Percentiles rank a stretch among this genome's conserved stretches.
Evolutionary conservation across 352 stramenopile genomes (phyloP).

Genomic region (Elongisporangium prolatum): DNA sequence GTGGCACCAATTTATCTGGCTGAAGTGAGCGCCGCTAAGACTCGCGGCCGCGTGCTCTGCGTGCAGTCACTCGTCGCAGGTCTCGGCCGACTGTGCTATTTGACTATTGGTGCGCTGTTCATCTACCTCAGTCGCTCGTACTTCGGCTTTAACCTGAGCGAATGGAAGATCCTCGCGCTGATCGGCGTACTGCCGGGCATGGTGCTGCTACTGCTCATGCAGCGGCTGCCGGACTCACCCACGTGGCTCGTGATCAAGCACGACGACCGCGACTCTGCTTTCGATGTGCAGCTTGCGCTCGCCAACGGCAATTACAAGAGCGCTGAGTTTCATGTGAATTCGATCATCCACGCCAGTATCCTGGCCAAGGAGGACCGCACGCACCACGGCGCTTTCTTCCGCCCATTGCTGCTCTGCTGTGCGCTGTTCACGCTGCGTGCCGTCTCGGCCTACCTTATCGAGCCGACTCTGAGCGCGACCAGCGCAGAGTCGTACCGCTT

Average conservation of each 20-base stretch:
- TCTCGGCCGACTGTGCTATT: slow-evolving; percentile 40
- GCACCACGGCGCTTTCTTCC: slow-evolving; percentile 64
- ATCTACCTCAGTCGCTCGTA: slow-evolving; percentile 61
- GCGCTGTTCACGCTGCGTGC: slow-evolving; percentile 47
- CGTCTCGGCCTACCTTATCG: slow-evolving; percentile 37
- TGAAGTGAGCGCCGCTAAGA: slow-evolving; percentile 57
- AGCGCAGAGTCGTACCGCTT: slow-evolving; percentile 37
- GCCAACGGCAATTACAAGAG: slow-evolving; percentile 41
- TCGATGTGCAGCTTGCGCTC: slow-evolving; percentile 52
- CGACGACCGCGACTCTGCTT: slow-evolving; percentile 62
- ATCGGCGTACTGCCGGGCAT: slow-evolving; percentile 44
- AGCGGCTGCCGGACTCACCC: slow-evolving; percentile 70
- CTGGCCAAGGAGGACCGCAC: slow-evolving; percentile 44
- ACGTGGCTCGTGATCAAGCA: slow-evolving; percentile 74
- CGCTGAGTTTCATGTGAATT: slow-evolving; percentile 66
- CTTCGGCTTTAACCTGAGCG: slow-evolving; percentile 74
- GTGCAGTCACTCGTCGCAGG: slow-evolving; percentile 28
- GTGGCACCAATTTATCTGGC: slow-evolving; percentile 67
- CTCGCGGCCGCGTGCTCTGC: slow-evolving; percentile 54
- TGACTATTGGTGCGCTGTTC: slow-evolving; percentile 52
- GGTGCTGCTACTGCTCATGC: slow-evolving; percentile 49
- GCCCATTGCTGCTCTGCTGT: slow-evolving; percentile 53
- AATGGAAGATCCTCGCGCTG: slow-evolving; percentile 71
- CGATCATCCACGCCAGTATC: slow-evolving; percentile 67
- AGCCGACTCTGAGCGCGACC: slow-evolving; percentile 48